Conservation (phyloP, 139 green algal species). For the Coelastrella sp. region DNA sequence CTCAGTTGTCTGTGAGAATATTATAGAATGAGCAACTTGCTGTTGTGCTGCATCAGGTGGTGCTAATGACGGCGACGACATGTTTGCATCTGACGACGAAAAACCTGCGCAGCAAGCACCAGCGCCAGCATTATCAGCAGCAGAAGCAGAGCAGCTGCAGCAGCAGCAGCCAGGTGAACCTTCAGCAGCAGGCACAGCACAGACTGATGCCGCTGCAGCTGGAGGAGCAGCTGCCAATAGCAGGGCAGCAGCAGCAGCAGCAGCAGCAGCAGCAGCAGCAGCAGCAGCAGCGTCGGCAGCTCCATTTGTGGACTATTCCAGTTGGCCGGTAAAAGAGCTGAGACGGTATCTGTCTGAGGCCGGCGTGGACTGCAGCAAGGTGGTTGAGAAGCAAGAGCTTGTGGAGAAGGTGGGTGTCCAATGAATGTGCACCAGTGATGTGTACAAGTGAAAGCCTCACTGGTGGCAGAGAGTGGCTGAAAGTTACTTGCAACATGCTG, state of each 20-base stretch:
- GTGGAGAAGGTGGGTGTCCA: slow-evolving; percentile 48
- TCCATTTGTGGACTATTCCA: slow-evolving; percentile 62
- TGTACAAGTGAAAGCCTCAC: neutral
- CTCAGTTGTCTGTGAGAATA: no score
- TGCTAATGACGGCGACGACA: slow-evolving; percentile 38
- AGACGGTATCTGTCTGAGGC: slow-evolving; percentile 68
- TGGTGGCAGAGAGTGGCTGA: neutral
- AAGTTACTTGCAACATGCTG: neutral
- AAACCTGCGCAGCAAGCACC: neutral
- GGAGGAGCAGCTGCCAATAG: neutral
- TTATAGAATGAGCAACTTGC: neutral
- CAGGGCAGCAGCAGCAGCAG: slow-evolving; percentile 7
- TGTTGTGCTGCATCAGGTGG: neutral
- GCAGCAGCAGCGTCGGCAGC: slow-evolving; percentile 20
- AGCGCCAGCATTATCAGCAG: neutral
- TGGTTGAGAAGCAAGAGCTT: slow-evolving; percentile 81
- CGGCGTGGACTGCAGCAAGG: slow-evolving; percentile 57
- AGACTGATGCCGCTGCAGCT: neutral
- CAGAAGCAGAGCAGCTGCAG: neutral
- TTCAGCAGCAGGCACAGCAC: neutral
- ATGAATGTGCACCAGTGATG: neutral
- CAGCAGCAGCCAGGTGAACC: neutral
- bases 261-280: neutral
- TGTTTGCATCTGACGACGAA: slow-evolving; percentile 46
- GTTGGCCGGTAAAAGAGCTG: slow-evolving; percentile 85